These are phyloP conservation scores for Colletotrichum lentis DNA, from an alignment of 2,329 filamentous ascomycete genomes.

Conservation along the genomic window DNA sequence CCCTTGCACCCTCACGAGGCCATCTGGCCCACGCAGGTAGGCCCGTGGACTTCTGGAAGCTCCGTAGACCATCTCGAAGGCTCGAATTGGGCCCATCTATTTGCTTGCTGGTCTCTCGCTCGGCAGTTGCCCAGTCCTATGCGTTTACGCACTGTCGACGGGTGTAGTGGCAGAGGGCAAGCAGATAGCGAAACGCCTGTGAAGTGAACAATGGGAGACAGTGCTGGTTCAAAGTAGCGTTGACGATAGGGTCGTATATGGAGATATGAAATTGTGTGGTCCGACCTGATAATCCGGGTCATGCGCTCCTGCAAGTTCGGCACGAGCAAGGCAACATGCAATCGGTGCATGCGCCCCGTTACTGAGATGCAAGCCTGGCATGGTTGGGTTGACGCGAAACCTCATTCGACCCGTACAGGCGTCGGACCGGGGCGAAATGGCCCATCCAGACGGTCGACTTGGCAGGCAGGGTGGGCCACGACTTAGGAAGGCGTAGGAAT, in stretches of 20 bases:
- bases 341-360: not conserved
- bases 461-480: not conserved
- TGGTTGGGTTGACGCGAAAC: not conserved
- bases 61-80: not conserved
- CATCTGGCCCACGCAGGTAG: not conserved
- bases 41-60: not conserved
- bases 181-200: not conserved
- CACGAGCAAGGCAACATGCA: not conserved
- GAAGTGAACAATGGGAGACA: not conserved
- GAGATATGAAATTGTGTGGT: not conserved
- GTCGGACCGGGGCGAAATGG: not conserved
- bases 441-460: constrained; percentile 4
- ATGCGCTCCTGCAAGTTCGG: not conserved
- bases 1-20: not conserved
- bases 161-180: too few relatives aligned
- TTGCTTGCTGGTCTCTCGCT: not conserved
- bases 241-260: not conserved
- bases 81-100: not conserved
- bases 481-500: not conserved
- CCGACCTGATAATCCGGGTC: not conserved
- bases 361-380: not conserved
- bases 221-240: not conserved
- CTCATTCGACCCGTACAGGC: not conserved
- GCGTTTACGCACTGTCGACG: too few relatives aligned
- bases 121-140: not conserved